Evolutionary conservation across 2,329 filamentous ascomycete genomes (phyloP).

Genomic region (Didymosphaeria variabile): DNA sequence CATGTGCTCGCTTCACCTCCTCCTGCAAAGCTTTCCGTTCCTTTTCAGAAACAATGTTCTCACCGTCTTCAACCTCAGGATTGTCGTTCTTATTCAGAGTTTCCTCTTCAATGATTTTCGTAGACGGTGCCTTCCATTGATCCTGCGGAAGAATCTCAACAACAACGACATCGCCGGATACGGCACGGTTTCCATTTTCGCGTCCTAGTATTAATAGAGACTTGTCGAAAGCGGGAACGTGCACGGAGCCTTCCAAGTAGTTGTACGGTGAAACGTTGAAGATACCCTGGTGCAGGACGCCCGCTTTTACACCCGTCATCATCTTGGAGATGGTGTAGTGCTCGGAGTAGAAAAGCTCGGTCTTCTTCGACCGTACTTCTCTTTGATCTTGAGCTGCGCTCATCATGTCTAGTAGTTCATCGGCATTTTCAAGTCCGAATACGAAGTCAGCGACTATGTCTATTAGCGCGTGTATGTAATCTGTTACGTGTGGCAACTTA

Average conservation of each 20-base stretch:
- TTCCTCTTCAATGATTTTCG: conserved; percentile 95
- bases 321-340: conserved; percentile 90
- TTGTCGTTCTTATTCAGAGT: conserved; percentile 92
- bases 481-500: conserved; percentile 25
- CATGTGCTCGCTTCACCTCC: conserved; percentile 86
- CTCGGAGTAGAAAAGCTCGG: conserved; percentile 84
- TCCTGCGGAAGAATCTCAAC: conserved; percentile 92
- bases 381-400: conserved; percentile 77
- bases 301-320: conserved; percentile 90
- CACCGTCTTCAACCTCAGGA: conserved; percentile 78
- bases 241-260: conserved; percentile 92
- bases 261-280: conserved; percentile 99
- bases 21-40: conserved; percentile 89
- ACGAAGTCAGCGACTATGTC: conserved; percentile 73
- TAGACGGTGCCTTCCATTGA: conserved; percentile 96
- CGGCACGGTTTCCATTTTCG: conserved; percentile 94
- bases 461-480: conserved; percentile 21
- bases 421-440: conserved; percentile 81
- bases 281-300: conserved; percentile 89
- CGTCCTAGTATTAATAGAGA: conserved; percentile 86
- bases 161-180: conserved; percentile 91
- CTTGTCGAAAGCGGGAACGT: conserved; percentile 89
- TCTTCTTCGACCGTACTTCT: conserved; percentile 70
- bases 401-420: conserved; percentile 91
- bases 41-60: conserved; percentile 83